phyloP scores from a whole-genome alignment of 345 rosid species.

The Dipteronia sinensis region DNA sequence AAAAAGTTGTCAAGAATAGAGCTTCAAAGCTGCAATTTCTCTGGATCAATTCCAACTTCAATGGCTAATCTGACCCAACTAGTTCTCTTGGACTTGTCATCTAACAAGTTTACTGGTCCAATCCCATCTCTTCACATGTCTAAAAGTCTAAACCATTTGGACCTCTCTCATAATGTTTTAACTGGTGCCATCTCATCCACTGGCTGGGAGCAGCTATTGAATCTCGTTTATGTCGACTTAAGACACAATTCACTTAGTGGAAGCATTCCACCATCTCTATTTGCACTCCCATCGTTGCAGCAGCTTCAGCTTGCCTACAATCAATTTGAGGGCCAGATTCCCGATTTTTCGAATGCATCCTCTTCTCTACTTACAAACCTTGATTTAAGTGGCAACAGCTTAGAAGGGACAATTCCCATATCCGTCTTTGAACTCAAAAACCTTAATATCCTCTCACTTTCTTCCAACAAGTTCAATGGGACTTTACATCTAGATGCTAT shows the following conservation, averaged over 20 bases:
- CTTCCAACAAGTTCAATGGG: conserved; percentile 52
- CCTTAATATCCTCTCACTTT: conserved; percentile 32
- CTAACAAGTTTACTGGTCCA: conserved; percentile 31
- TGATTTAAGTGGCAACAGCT: conserved; percentile 43
- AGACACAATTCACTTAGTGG: conserved; percentile 33
- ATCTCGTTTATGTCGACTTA: conserved; percentile 34
- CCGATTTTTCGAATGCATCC: not conserved
- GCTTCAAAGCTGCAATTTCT: not conserved
- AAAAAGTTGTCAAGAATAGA: conserved; percentile 26
- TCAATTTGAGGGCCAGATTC: conserved; percentile 27
- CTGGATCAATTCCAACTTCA: conserved; percentile 27
- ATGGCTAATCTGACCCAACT: conserved; percentile 20
- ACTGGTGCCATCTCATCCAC: conserved; percentile 29
- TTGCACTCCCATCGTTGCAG: conserved; percentile 16
- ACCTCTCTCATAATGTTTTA: conserved; percentile 34
- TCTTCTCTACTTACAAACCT: not conserved
- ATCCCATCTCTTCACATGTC: conserved; percentile 33
- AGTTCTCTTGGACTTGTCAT: conserved; percentile 36
- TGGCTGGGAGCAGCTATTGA: conserved; percentile 27
- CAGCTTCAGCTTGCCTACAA: conserved; percentile 29
- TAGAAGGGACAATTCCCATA: conserved; percentile 32
- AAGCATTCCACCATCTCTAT: conserved; percentile 29
- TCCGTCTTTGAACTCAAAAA: conserved; percentile 19
- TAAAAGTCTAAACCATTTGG: conserved; percentile 25
- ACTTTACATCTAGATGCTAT: conserved; percentile 20